Evolutionary conservation across 2,329 filamentous ascomycete species (phyloP), one percentile per base, ranked within the genome.

Genomic region (Monilinia aucupariae): DNA sequence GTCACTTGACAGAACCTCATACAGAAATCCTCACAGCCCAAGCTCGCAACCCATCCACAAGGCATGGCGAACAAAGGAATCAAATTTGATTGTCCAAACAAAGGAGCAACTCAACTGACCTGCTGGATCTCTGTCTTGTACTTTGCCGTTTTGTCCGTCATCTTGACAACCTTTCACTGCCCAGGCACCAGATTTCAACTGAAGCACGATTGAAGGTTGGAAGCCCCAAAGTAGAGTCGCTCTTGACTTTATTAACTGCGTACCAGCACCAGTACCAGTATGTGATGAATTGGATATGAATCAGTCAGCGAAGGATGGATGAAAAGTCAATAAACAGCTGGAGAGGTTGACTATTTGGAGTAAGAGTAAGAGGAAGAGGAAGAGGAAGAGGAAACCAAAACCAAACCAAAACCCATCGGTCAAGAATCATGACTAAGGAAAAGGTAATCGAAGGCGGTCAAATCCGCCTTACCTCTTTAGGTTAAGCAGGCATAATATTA

Each of bases 71-170:
- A n/a, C n/a, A n/a, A n/a, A n/a, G n/a, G n/a, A n/a, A n/a, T n/a
- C n/a, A n/a, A n/a, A n/a, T n/a, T n/a, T n/a, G n/a, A 56, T 3
- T 13, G 4, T 45, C 17, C 48, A 58, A 25, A 59, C 37, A 50
- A 60, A 39, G 45, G 34, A 49, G 7, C 22, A 47, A 77, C 87
- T 78, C 22, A 47, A 77, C 87, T 78, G 75, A 92, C 90, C 89
- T 96, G 93, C 78, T 96, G 94, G 78, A 99, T 99, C 82, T 99
- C 94, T 79, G 96, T 92, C 76, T 92, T 87, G 77, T 97, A 99
- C 77, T 97, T 97, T 76, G 84, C 86, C 71, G 83, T 83, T 73
- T 81, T 81, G 70, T 82, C 80, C 55, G 81, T 79, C 67, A 81
- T 77, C 73, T 80, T 81, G 65, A 47, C 32, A 25, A 56, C 50